These are phyloP conservation scores for Anaeramoeba flamelloides DNA, from an alignment of 78 protist species.

Conservation along the genomic window DNA sequence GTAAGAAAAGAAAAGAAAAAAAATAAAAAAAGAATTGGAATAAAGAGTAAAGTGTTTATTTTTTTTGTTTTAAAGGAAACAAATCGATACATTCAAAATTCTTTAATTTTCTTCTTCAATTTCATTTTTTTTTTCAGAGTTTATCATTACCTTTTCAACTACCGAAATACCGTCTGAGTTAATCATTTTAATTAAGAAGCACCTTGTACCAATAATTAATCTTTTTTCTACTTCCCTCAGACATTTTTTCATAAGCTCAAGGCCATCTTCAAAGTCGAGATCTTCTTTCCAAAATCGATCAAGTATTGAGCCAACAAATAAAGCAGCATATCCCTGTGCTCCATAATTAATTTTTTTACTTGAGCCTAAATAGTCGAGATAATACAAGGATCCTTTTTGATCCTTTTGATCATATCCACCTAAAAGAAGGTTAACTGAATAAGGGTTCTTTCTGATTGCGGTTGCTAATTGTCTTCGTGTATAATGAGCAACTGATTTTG, in stretches of 20 bases:
- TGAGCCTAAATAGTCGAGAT: conserved; percentile 40
- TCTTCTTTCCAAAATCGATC: conserved; percentile 21
- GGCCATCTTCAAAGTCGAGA: conserved; percentile 25
- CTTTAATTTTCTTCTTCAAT: too few species aligned
- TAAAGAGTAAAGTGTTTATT: too few species aligned
- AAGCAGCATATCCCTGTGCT: conserved; percentile 42
- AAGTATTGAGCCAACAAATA: conserved; percentile 19
- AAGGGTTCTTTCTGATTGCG: conserved; percentile 22
- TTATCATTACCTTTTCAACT: too few species aligned
- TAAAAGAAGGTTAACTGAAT: conserved; percentile 25
- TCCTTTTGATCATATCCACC: conserved; percentile 39
- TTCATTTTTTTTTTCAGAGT: too few species aligned
- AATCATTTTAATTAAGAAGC: conserved; percentile 31
- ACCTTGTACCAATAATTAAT: conserved; percentile 14
- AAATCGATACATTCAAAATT: too few species aligned
- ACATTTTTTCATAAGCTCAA: conserved; percentile 18
- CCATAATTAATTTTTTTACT: conserved; percentile 19
- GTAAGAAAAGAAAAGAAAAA: too few species aligned
- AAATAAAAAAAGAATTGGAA: too few species aligned
- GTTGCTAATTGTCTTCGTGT: conserved; percentile 27
- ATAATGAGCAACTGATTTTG: conserved; percentile 30
- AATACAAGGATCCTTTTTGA: conserved; percentile 30
- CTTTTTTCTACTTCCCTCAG: conserved; percentile 26
- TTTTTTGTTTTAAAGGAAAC: too few species aligned
- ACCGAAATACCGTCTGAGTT: conserved; percentile 32